phyloP scores from a whole-genome alignment of 441 rosid genomes.

The Flueggea neowawraea region DNA sequence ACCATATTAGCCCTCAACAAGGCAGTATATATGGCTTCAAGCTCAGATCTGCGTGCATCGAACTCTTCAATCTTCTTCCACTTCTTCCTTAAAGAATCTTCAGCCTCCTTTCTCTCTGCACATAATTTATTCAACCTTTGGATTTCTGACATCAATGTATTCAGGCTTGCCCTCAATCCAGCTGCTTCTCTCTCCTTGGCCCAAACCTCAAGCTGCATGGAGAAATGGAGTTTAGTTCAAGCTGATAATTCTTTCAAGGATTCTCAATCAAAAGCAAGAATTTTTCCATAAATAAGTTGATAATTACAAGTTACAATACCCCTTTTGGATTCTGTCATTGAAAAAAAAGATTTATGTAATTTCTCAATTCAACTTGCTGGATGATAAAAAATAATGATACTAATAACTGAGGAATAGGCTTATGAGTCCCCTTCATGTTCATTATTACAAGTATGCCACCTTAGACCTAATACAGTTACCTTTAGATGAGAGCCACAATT shows the following conservation, averaged over 20 bases:
- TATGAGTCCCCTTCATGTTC: too few relatives aligned
- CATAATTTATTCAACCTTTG: conserved; percentile 78
- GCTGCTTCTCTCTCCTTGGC: conserved; percentile 91
- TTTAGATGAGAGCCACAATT: too few relatives aligned
- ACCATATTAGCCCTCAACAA: conserved; percentile 87
- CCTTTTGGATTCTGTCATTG: too few relatives aligned
- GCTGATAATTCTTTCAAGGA: background rate
- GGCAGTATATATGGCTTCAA: conserved; percentile 79
- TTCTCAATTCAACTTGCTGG: too few relatives aligned
- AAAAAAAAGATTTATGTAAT: too few relatives aligned
- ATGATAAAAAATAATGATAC: too few relatives aligned
- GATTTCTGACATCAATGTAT: conserved; percentile 78
- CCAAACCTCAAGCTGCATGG: conserved; percentile 87
- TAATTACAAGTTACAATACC: too few relatives aligned
- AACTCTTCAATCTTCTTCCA: conserved; percentile 99
- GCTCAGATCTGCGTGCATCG: conserved; percentile 92
- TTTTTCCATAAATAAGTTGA: too few relatives aligned
- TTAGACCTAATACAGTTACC: too few relatives aligned
- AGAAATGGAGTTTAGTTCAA: conserved; percentile 7
- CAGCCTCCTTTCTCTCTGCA: conserved; percentile 95
- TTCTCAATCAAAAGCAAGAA: too few relatives aligned
- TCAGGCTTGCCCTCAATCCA: conserved; percentile 88
- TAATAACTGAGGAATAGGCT: too few relatives aligned
- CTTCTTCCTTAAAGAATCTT: conserved; percentile 84
- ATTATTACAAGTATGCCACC: too few relatives aligned